These are phyloP conservation scores for Aspergillus egyptiacus DNA, from an alignment of 495 filamentous ascomycete species.

Conservation along the genomic window DNA sequence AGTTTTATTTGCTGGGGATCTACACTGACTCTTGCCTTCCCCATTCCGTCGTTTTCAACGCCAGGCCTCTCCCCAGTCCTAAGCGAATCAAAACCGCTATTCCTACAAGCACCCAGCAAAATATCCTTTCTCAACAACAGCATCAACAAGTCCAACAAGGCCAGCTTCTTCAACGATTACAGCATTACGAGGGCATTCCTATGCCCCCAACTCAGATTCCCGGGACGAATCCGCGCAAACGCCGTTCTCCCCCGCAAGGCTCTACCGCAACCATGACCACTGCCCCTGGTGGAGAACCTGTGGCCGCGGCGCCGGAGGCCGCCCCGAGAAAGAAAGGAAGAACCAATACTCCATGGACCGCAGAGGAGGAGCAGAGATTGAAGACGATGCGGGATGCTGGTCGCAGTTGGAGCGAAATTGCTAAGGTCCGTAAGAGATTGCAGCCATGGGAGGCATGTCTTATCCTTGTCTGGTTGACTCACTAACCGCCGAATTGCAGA, in stretches of 20 bases:
- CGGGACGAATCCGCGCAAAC: constrained; percentile 40
- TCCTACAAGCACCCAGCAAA: constrained; percentile 32
- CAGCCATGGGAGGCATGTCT: neutral
- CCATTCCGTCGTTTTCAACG: no score
- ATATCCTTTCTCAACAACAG: constrained; percentile 38
- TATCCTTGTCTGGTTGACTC: neutral
- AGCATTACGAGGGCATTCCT: constrained; percentile 37
- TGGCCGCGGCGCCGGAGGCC: constrained; percentile 32
- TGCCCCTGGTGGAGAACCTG: constrained; percentile 26
- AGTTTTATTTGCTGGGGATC: neutral
- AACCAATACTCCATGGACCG: constrained; percentile 97
- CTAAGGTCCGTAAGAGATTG: constrained; percentile 60
- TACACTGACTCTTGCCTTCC: neutral
- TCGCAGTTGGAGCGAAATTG: constrained; percentile 94
- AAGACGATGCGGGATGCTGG: constrained; percentile 92
- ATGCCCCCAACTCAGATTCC: constrained; percentile 35
- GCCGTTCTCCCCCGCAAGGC: constrained; percentile 33
- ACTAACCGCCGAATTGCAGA: constrained; percentile 47
- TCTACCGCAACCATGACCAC: constrained; percentile 33
- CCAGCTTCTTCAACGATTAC: constrained; percentile 36
- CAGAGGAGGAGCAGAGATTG: constrained; percentile 84
- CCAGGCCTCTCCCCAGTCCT: constrained; percentile 39
- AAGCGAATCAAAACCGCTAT: constrained; percentile 42
- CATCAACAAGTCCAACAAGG: constrained; percentile 17
- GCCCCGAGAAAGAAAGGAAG: constrained; percentile 82